phyloP scores from a whole-genome alignment of 495 filamentous ascomycete genomes.

The Neurospora sp. region DNA sequence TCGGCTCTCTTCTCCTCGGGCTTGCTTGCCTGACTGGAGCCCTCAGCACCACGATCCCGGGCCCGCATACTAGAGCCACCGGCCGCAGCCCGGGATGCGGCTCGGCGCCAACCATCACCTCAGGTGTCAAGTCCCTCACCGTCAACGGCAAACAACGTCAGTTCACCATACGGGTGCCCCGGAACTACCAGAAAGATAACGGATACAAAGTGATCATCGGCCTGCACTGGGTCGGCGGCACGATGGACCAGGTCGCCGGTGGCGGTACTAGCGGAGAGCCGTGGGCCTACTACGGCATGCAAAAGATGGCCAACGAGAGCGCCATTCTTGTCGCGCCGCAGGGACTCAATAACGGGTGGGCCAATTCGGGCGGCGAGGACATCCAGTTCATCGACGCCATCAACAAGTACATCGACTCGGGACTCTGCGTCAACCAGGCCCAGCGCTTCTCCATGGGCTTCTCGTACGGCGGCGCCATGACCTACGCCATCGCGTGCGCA shows the following conservation, averaged over 20 bases:
- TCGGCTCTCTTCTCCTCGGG: no score
- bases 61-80: no score
- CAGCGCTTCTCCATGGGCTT: constrained; percentile 33
- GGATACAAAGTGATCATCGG: constrained; percentile 31
- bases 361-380: constrained; percentile 33
- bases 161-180: no score
- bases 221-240: constrained; percentile 31
- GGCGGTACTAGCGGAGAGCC: constrained; percentile 20
- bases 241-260: constrained; percentile 23
- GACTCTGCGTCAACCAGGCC: constrained; percentile 31
- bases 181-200: constrained; percentile 30
- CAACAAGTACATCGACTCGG: constrained; percentile 20
- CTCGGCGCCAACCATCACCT: no score
- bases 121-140: no score
- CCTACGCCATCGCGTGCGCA: constrained; percentile 30
- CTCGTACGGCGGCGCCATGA: constrained; percentile 36
- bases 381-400: constrained; percentile 29
- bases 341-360: constrained; percentile 39
- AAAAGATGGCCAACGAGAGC: constrained; percentile 20
- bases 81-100: no score
- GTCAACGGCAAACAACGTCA: no score
- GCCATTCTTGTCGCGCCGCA: constrained; percentile 38
- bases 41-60: no score
- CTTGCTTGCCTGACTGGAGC: no score
- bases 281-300: constrained; percentile 30